These are phyloP conservation scores for Leptographium procerum DNA, from an alignment of 2,329 filamentous ascomycete species.

Conservation along the genomic window DNA sequence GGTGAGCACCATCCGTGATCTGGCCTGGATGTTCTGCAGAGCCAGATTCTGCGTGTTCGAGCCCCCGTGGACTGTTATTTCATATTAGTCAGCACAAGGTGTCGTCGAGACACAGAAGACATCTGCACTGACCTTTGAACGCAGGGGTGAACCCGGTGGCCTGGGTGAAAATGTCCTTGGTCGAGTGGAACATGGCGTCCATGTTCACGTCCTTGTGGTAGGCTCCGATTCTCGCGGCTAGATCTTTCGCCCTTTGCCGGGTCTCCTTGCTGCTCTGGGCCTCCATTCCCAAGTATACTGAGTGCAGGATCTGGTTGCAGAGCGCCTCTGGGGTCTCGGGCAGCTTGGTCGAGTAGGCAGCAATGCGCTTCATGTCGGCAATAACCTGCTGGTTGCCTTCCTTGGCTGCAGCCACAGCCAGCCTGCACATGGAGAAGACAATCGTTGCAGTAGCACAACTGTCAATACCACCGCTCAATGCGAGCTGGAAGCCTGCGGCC, in stretches of 20 bases:
- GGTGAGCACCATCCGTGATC: neutral
- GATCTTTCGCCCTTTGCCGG: slow-evolving; percentile 40
- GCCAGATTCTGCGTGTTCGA: neutral
- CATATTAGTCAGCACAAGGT: no score
- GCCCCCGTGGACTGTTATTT: neutral
- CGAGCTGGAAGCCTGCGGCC: slow-evolving; percentile 41
- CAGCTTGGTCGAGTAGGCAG: slow-evolving; percentile 21
- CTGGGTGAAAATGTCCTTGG: neutral
- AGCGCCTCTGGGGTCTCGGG: slow-evolving; percentile 50
- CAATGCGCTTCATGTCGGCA: slow-evolving; percentile 24
- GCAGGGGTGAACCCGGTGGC: neutral
- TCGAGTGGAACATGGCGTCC: neutral
- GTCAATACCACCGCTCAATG: slow-evolving; percentile 48
- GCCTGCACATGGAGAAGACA: slow-evolving; percentile 39
- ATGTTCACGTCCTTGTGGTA: neutral
- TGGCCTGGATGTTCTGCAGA: neutral
- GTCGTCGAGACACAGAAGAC: no score
- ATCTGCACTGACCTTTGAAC: neutral
- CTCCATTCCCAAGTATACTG: slow-evolving; percentile 57
- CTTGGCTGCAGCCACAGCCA: slow-evolving; percentile 42
- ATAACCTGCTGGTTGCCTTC: slow-evolving; percentile 27
- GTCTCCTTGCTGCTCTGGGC: slow-evolving; percentile 58
- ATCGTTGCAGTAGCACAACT: slow-evolving; percentile 35
- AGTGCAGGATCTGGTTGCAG: slow-evolving; percentile 27
- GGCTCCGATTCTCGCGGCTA: neutral